A percentile compares a stretch with the other conserved stretches of the same genome.
phyloP scores from a whole-genome alignment of 371 early-diverging fungal genomes.

The Apophysomyces sp. region DNA sequence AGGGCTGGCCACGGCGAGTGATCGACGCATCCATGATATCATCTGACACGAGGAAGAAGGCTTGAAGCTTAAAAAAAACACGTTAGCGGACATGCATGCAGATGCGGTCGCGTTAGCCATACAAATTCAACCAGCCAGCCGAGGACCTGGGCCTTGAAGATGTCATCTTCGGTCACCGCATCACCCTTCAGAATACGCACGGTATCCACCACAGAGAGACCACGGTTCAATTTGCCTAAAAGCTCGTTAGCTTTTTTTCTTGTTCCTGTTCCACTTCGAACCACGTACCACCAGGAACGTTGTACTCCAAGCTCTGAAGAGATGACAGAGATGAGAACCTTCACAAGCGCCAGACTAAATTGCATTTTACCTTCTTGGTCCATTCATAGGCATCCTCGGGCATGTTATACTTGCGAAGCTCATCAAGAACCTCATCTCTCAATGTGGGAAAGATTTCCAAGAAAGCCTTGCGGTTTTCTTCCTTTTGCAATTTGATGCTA shows the following conservation, averaged over 20 bases:
- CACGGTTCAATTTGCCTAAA: conserved; percentile 97
- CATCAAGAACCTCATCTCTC: conserved; percentile 61
- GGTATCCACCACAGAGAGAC: conserved; percentile 90
- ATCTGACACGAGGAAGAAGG: conserved; percentile 96
- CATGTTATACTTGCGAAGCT: conserved; percentile 66
- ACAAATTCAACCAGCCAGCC: conserved; percentile 97
- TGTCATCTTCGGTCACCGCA: conserved; percentile 75
- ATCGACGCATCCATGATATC: conserved; percentile 97
- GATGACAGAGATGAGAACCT: neutral
- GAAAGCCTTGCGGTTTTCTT: conserved; percentile 60
- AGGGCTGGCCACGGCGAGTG: conserved; percentile 94
- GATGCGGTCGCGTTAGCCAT: conserved; percentile 21
- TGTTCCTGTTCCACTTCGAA: neutral
- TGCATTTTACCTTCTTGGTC: conserved; percentile 48
- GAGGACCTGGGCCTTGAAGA: conserved; percentile 83
- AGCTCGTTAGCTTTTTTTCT: neutral
- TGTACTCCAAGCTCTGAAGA: conserved; percentile 68
- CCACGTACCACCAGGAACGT: conserved; percentile 75
- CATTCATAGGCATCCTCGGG: conserved; percentile 76
- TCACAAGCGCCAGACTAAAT: neutral
- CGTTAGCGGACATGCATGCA: neutral
- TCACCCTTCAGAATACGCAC: conserved; percentile 75
- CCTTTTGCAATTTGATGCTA: conserved; percentile 49
- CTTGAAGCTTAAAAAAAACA: conserved; percentile 76
- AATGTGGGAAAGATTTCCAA: conserved; percentile 57